Evolutionary conservation across 106 monocot genomes (phyloP).

Genomic region (Phalaenopsis equestris): DNA sequence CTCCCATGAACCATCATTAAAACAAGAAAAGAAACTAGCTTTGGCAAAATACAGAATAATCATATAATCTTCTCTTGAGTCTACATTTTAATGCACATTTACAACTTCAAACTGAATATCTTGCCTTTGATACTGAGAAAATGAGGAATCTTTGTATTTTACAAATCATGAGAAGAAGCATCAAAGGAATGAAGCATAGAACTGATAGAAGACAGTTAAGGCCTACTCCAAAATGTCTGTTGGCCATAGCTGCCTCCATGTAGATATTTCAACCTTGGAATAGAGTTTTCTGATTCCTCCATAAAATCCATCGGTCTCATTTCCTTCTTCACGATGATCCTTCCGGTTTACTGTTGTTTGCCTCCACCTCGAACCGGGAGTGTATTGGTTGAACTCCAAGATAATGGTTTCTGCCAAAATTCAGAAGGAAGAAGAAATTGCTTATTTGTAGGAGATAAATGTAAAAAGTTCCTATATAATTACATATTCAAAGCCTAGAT

Average conservation of each 20-base stretch:
- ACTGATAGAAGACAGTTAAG: background rate
- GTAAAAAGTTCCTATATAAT: too few species aligned
- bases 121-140: background rate
- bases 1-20: background rate
- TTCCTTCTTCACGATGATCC: slow-evolving; percentile 61
- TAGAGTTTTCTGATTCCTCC: slow-evolving; percentile 68
- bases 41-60: too few species aligned
- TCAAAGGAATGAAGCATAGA: background rate
- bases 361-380: slow-evolving; percentile 51
- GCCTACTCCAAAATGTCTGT: slow-evolving; percentile 33
- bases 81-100: background rate
- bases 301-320: slow-evolving; percentile 61
- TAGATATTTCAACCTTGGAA: slow-evolving; percentile 45
- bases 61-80: too few species aligned
- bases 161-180: too few species aligned
- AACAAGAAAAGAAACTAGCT: background rate
- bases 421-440: background rate
- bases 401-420: slow-evolving; percentile 37
- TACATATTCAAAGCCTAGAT: too few species aligned
- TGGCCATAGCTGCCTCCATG: slow-evolving; percentile 59
- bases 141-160: background rate
- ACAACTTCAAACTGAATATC: background rate
- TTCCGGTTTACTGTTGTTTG: slow-evolving; percentile 30
- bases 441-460: too few species aligned
- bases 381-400: slow-evolving; percentile 65